These are phyloP conservation scores for Chamaecyparis obtusa DNA, from an alignment of 75 land plant species.

Conservation along the genomic window DNA sequence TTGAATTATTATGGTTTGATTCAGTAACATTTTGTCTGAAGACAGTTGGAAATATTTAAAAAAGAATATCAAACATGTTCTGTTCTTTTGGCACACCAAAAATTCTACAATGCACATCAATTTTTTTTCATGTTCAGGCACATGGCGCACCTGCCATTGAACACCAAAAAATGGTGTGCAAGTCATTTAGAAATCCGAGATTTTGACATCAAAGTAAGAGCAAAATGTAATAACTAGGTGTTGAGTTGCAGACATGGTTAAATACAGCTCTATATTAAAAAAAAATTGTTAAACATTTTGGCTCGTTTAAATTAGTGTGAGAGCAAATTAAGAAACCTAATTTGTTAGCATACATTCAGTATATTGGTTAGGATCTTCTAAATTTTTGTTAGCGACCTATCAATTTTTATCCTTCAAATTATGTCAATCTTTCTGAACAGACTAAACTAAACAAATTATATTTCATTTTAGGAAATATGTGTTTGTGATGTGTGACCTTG, in stretches of 20 bases:
- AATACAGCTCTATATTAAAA: background rate
- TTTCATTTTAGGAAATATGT: background rate
- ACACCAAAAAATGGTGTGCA: background rate
- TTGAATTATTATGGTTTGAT: background rate
- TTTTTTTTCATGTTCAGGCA: background rate
- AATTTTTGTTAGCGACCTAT: too few species aligned
- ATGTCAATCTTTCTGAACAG: background rate
- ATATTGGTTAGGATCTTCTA: too few species aligned
- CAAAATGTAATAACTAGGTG: background rate
- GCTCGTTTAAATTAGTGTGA: background rate
- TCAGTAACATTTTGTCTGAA: background rate
- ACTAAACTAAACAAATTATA: background rate
- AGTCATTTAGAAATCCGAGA: background rate
- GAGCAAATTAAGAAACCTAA: background rate
- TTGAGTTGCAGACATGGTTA: background rate
- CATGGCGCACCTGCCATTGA: background rate
- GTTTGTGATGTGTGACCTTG: too few species aligned
- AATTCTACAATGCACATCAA: background rate
- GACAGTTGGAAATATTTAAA: background rate
- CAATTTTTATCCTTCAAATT: background rate
- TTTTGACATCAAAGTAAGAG: background rate
- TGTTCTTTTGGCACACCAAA: background rate
- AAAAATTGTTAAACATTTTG: background rate
- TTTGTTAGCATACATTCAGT: background rate
- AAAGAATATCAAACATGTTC: background rate